A percentile compares a stretch with the other conserved stretches of the same genome.
Evolutionary conservation across 495 filamentous ascomycete species (phyloP).

Genomic region (Lasiosphaeria ovina): DNA sequence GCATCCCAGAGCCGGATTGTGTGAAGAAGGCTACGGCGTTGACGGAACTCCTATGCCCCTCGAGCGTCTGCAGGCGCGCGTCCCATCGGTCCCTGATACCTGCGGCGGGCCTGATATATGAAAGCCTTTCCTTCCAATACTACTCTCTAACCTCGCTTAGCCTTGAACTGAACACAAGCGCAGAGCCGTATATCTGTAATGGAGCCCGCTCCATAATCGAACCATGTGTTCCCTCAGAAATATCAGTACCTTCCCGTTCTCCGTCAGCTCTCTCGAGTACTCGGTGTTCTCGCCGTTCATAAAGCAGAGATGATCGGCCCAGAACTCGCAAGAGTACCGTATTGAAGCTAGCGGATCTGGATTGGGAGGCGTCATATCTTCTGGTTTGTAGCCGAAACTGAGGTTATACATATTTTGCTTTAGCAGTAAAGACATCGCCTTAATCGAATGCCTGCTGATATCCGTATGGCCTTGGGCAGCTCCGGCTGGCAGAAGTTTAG

Average conservation of each 20-base stretch:
- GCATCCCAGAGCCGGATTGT: too few relatives aligned
- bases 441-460: conserved; percentile 32
- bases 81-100: conserved; percentile 9
- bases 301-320: too few relatives aligned
- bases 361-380: conserved; percentile 17
- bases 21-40: background rate
- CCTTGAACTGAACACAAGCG: conserved; percentile 11
- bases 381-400: conserved; percentile 13
- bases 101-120: conserved; percentile 3
- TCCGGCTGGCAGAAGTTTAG: conserved; percentile 23
- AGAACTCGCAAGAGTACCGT: too few relatives aligned
- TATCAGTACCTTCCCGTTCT: too few relatives aligned
- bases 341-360: conserved; percentile 31
- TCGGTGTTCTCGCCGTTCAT: too few relatives aligned
- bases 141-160: conserved; percentile 10
- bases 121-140: conserved; percentile 9
- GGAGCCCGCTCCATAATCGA: conserved; percentile 11
- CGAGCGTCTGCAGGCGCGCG: conserved; percentile 11
- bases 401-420: conserved; percentile 26
- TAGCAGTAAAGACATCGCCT: conserved; percentile 21
- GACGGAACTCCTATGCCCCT: background rate
- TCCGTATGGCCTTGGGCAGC: conserved; percentile 20
- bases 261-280: too few relatives aligned
- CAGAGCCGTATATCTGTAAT: conserved; percentile 13
- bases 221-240: too few relatives aligned